These are phyloP conservation scores for Dalechampia spathulata DNA, from an alignment of 441 rosid species.

Conservation along the genomic window DNA sequence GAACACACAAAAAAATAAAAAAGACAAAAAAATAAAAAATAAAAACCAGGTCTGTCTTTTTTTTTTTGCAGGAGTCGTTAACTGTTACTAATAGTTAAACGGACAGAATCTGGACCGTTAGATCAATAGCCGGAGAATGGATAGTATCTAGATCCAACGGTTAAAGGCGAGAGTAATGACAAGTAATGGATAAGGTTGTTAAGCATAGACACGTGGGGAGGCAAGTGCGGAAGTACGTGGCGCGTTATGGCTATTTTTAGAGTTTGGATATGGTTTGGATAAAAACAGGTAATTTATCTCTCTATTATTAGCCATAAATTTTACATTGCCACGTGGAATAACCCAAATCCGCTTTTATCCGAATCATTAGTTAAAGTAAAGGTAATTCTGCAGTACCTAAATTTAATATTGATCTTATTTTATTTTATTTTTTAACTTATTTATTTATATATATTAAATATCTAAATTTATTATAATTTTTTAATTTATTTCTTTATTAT, in stretches of 20 bases:
- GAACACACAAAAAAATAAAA: too few species aligned
- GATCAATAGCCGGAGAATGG: neutral
- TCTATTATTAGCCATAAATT: too few species aligned
- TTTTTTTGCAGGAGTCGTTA: conserved; percentile 8
- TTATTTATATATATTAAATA: neutral
- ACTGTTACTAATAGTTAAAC: conserved; percentile 9
- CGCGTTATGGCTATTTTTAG: neutral
- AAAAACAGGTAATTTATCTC: neutral
- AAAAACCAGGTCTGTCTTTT: too few species aligned
- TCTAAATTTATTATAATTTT: too few species aligned
- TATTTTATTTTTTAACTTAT: too few species aligned
- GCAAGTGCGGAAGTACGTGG: conserved; percentile 15
- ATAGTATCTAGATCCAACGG: conserved; percentile 25
- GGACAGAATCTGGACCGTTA: conserved; percentile 20
- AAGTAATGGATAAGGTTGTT: conserved; percentile 22
- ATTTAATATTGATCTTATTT: too few species aligned
- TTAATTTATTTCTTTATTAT: too few species aligned
- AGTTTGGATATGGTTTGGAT: conserved; percentile 20
- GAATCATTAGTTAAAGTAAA: too few species aligned
- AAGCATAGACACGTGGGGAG: conserved; percentile 8
- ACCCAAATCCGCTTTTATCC: too few species aligned
- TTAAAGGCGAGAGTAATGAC: neutral
- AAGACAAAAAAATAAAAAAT: too few species aligned
- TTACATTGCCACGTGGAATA: too few species aligned
- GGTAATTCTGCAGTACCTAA: too few species aligned